Percentiles rank a stretch among this genome's conserved stretches.
phyloP scores from a whole-genome alignment of 306 rosid genomes.

The cucumber (Cucumis sativus) region DNA sequence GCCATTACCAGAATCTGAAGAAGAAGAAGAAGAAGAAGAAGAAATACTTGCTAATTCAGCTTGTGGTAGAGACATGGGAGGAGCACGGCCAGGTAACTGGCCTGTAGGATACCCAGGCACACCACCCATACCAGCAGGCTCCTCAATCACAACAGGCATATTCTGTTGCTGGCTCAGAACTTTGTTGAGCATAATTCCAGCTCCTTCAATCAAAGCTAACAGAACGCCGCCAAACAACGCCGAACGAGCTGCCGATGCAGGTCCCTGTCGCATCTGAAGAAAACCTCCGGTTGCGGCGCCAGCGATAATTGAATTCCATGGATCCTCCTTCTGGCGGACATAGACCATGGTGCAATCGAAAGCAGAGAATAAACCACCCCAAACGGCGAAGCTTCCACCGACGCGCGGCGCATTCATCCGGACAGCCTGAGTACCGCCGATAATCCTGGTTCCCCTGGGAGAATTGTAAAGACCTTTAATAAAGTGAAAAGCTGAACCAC shows the following conservation, averaged over 20 bases:
- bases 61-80: slow-evolving; percentile 13
- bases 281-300: slow-evolving; percentile 86
- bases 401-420: slow-evolving; percentile 82
- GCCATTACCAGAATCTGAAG: slow-evolving; percentile 11
- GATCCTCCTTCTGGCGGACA: slow-evolving; percentile 83
- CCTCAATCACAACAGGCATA: slow-evolving; percentile 45
- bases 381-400: slow-evolving; percentile 76
- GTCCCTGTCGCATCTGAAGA: slow-evolving; percentile 74
- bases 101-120: slow-evolving; percentile 20
- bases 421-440: slow-evolving; percentile 66
- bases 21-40: not conserved
- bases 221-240: slow-evolving; percentile 61
- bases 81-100: slow-evolving; percentile 22
- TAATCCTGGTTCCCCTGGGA: slow-evolving; percentile 45
- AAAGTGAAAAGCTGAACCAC: slow-evolving; percentile 82
- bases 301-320: slow-evolving; percentile 79
- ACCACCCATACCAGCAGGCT: slow-evolving; percentile 26
- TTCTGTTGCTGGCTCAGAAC: slow-evolving; percentile 49
- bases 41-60: not conserved
- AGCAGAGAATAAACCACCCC: slow-evolving; percentile 86
- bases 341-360: slow-evolving; percentile 81
- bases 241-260: slow-evolving; percentile 38
- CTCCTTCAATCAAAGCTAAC: slow-evolving; percentile 70
- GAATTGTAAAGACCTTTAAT: slow-evolving; percentile 69
- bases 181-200: slow-evolving; percentile 79